Base-by-base conservation (phyloP, 1,284 basidiomycete genomes). In the Apiotrichum domesticum region DNA sequence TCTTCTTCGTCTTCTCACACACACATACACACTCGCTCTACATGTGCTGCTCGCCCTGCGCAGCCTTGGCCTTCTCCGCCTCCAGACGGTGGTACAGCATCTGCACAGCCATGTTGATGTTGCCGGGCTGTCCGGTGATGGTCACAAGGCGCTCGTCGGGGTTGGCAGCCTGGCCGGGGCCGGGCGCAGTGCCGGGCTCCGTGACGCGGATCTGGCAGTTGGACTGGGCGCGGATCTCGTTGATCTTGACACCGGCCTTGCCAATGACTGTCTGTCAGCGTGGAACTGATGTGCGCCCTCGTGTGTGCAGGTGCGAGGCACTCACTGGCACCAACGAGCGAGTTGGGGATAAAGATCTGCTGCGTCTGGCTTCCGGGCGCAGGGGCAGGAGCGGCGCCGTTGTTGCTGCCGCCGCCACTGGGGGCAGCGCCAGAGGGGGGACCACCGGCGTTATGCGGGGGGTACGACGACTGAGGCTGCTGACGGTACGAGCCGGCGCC, bases 301-400 rank as follows among this genome's bases (percentile, higher is more conserved):
- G 21, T 21, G 21, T 21, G 21, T 21, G 21, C 21, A 21, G 21
- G 21, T 39, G 37, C 37, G 37, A 1, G 21, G 10, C 6, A 74
- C 78, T 69, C 61, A 78, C 79, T 96, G 70, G 92, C 93, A 13
- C 93, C 96, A 15, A 99, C 96, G 13, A 98, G 82, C 66, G 96
- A 90, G 72, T 98, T 98, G 32, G 96, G 96, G 65, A 98, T 97
- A 75, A 90, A 99, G 64, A 99, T 97, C 75, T 98, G 93, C 74
- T 99, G 95, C 3, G 92, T 96, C 77, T 97, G 93, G 55, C 72
- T 64, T 35, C 74, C 72, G n/a, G 76, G 74, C 13, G 63, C 66
- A 21, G 21, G 21, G 21, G 21, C 21, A 21, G 21, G 8, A 35
- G 64, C 59, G 7, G 58, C 52, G 8, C 52, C 56, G 21, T 62